Percentiles rank a stretch among this genome's conserved stretches.
These are phyloP conservation scores for Acacia pycnantha DNA, from an alignment of 331 rosid genomes.

Conservation along the genomic window DNA sequence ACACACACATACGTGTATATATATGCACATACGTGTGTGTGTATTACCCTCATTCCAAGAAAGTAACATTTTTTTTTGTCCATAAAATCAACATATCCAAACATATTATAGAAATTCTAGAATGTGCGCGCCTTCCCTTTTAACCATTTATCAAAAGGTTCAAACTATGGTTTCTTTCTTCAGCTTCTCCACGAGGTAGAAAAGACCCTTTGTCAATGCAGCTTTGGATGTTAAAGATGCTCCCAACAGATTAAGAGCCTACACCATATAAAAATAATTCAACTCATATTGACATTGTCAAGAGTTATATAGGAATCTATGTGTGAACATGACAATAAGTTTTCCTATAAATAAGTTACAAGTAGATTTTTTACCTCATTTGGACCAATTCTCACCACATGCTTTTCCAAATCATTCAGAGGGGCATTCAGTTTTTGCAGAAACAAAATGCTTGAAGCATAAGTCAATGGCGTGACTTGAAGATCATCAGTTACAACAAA, in stretches of 20 bases:
- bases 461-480: background rate
- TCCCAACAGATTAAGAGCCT: conserved; percentile 22
- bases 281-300: background rate
- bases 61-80: no score
- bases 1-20: no score
- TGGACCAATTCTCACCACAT: background rate
- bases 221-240: conserved; percentile 24
- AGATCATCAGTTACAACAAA: background rate
- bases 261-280: background rate
- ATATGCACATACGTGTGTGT: no score
- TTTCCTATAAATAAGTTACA: background rate
- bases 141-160: no score
- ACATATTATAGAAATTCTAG: background rate
- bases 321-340: no score
- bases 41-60: no score
- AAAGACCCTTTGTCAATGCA: conserved; percentile 17
- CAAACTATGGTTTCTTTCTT: background rate
- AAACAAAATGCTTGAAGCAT: conserved; percentile 2
- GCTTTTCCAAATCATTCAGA: background rate
- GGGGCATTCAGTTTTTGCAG: background rate
- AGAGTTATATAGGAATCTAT: background rate
- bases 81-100: no score
- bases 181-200: background rate
- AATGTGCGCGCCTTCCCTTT: background rate
- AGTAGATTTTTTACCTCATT: background rate